phyloP scores from a whole-genome alignment of 495 filamentous ascomycete species.

The Friedmanniomyces simplex region DNA sequence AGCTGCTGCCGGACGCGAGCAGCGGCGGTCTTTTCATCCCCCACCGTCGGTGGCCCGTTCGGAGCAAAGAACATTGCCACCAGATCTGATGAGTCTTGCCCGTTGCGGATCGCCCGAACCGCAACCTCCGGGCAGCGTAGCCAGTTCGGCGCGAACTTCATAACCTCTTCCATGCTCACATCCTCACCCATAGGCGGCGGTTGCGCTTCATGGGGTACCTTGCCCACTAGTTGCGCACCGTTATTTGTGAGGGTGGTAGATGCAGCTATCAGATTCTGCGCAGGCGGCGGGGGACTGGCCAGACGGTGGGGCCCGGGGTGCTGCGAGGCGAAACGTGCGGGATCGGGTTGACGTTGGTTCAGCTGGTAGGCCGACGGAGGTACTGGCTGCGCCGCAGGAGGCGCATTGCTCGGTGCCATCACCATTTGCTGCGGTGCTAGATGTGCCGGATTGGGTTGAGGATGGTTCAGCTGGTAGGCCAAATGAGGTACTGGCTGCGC shows the following conservation, averaged over 20 bases:
- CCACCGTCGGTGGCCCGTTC: background rate
- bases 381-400: background rate
- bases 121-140: background rate
- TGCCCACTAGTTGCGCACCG: background rate
- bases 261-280: background rate
- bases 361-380: background rate
- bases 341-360: background rate
- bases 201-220: background rate
- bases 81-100: background rate
- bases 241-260: background rate
- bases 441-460: background rate
- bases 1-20: constrained; percentile 5
- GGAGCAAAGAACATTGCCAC: background rate
- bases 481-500: background rate
- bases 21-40: background rate
- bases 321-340: background rate
- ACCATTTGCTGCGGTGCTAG: too few relatives aligned
- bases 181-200: background rate
- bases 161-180: constrained; percentile 3
- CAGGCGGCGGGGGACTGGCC: background rate
- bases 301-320: background rate
- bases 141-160: constrained; percentile 6
- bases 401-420: background rate
- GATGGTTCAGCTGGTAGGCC: background rate
- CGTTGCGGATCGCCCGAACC: constrained; percentile 2